These are phyloP conservation scores for Rhodotorula diobovata DNA, from an alignment of 768 basidiomycete genomes.

Conservation along the genomic window DNA sequence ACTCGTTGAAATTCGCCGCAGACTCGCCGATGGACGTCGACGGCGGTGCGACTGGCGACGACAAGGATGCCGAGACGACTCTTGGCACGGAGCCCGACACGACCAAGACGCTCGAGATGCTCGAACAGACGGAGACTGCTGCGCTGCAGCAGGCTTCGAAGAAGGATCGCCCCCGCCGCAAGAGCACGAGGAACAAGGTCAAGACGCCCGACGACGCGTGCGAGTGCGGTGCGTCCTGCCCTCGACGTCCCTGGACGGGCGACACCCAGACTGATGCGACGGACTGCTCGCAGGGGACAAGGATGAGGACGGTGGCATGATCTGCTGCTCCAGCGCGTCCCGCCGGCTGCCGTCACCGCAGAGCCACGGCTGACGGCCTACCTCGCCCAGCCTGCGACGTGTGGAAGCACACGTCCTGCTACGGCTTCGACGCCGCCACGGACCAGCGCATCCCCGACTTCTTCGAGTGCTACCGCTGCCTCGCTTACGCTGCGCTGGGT, in stretches of 20 bases:
- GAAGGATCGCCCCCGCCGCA: not conserved
- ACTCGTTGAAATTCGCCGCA: not conserved
- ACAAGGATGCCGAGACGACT: not conserved
- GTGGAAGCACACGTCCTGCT: slow-evolving; percentile 34
- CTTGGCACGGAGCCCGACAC: not conserved
- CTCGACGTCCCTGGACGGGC: no score
- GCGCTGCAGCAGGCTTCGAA: accelerated
- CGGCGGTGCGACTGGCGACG: not conserved
- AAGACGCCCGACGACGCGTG: slow-evolving; percentile 1
- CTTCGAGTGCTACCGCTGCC: slow-evolving; percentile 35
- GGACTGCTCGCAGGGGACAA: slow-evolving; percentile 12
- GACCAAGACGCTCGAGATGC: slow-evolving; percentile 6
- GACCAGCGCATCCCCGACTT: slow-evolving; percentile 15
- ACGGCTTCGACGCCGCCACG: slow-evolving; percentile 9
- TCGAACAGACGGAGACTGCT: no score
- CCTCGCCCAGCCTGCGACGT: slow-evolving; percentile 14
- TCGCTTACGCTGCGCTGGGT: not conserved
- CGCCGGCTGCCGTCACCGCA: no score
- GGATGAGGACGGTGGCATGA: slow-evolving; percentile 24
- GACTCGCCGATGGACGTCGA: slow-evolving; percentile 12
- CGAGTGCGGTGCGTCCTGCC: slow-evolving; percentile 21
- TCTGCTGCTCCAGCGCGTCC: slow-evolving; percentile 17
- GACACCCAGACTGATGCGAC: not conserved
- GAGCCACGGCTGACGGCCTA: no score
- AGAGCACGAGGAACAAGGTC: not conserved